These are phyloP conservation scores for Arthroderma sp. DNA, from an alignment of 2,329 filamentous ascomycete genomes.

Conservation along the genomic window DNA sequence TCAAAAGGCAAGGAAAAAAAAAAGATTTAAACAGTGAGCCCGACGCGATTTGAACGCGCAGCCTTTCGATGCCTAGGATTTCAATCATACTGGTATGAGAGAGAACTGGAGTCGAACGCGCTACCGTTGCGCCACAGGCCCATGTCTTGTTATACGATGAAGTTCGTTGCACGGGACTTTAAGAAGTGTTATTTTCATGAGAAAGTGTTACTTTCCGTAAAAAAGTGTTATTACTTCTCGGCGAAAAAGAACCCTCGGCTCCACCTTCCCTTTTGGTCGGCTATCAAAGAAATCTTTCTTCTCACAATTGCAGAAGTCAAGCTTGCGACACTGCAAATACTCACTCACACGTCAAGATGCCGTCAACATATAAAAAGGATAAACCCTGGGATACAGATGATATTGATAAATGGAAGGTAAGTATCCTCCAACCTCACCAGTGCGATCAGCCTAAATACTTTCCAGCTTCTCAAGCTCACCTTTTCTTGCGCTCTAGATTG, in stretches of 20 bases:
- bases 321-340: no score
- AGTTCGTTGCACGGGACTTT: no score
- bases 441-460: not conserved
- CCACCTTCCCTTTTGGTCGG: no score
- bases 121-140: constrained; percentile 11
- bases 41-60: constrained; percentile 9
- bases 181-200: no score
- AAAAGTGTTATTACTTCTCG: no score
- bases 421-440: constrained; percentile 3
- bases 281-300: no score
- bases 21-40: no score
- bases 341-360: constrained; percentile 42
- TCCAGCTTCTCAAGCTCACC: not conserved
- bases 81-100: no score
- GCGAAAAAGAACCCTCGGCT: no score
- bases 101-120: constrained; percentile 10
- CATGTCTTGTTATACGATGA: no score
- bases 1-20: not conserved
- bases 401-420: constrained; percentile 87
- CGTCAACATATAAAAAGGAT: constrained; percentile 75
- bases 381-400: constrained; percentile 96
- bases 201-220: no score
- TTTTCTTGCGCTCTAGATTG: constrained; percentile 39
- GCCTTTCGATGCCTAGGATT: constrained; percentile 11
- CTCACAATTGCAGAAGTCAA: no score